A percentile compares a stretch with the other conserved stretches of the same genome.
These are phyloP conservation scores for Prunus campanulata DNA, from an alignment of 306 rosid species.

Conservation along the genomic window DNA sequence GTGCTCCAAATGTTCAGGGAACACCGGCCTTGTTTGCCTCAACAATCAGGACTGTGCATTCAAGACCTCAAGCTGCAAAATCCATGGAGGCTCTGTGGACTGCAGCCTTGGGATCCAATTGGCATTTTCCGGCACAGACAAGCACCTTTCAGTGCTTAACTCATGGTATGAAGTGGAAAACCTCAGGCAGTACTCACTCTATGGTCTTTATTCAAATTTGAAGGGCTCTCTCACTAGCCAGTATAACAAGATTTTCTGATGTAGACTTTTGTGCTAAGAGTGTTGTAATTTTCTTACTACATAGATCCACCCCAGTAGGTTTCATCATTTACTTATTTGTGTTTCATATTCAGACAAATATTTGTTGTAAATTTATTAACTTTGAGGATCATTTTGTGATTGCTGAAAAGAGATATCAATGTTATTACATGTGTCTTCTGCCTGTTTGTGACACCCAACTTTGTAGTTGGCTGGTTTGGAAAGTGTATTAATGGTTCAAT, in stretches of 20 bases:
- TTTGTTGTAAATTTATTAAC: conserved; percentile 2
- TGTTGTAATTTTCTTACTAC: neutral
- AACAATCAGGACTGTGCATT: conserved; percentile 80
- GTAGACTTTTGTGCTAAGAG: conserved; percentile 14
- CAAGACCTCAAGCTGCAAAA: conserved; percentile 61
- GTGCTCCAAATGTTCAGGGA: conserved; percentile 61
- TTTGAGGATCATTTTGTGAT: conserved; percentile 10
- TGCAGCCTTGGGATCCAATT: conserved; percentile 85
- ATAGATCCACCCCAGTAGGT: neutral
- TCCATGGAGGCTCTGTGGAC: conserved; percentile 65
- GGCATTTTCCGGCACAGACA: conserved; percentile 95
- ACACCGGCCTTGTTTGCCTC: conserved; percentile 64
- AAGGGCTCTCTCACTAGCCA: conserved; percentile 80
- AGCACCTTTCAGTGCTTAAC: conserved; percentile 75
- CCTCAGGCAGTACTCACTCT: conserved; percentile 89
- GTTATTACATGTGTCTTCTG: no score
- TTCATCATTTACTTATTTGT: neutral
- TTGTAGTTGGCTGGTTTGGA: neutral
- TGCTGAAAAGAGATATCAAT: neutral
- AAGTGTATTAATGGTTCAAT: no score
- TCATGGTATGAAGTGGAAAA: conserved; percentile 97
- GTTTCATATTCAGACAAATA: neutral
- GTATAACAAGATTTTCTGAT: conserved; percentile 60
- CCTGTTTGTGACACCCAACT: neutral
- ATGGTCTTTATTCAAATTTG: conserved; percentile 70